Evolutionary conservation across 768 basidiomycete species (phyloP), one percentile per base, ranked within the genome.

Genomic region (Clitopilus hobsonii): DNA sequence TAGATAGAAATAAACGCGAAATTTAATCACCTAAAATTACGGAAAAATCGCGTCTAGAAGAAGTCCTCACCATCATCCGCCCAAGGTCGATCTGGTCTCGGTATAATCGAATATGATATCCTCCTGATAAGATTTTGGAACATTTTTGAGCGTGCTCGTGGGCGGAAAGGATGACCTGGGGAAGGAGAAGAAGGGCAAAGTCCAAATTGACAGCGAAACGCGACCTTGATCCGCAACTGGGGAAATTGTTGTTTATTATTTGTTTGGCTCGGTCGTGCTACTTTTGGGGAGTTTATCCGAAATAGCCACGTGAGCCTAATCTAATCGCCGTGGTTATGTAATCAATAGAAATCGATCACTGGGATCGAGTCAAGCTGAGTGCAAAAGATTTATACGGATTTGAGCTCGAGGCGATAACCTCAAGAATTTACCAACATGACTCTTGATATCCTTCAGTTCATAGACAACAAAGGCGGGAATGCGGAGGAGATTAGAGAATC

Each of bases 391-490:
- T 45, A 45, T 23, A 45, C 22, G 8, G 6, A 11, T 23, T 18
- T 10, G 16, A 18, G 49, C 14, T 28, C 48, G 48, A 52, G 41
- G 28, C 5, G 48, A 27, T 48, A 41, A 32, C 22, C 36, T 51
- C 27, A 32, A 36, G 28, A 51, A 32, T 14, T 51, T 14, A 56
- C 58, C 55, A 70, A 52, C 61, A 94, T 93, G 91, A 94, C 91
- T 14, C 76, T 94, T 61, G 91, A 94, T 74, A 75, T 93, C 22
- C 75, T 84, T 10, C 80, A 76, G 54, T 94, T 94, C 61, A 90
- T 94, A 61, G 86, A 91, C 65, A 82, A 72, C 72, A 94, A 93
- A 68, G 97, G 95, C 23, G 97, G 97, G 29, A 91, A 97, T 74
- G 85, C 95, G 14, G 86, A 89, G 60, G 82, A 86, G 65, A 94